Percentiles rank a stretch among this genome's conserved stretches.
These are phyloP conservation scores for Rosa rugosa DNA, from an alignment of 306 rosid species.

Conservation along the genomic window DNA sequence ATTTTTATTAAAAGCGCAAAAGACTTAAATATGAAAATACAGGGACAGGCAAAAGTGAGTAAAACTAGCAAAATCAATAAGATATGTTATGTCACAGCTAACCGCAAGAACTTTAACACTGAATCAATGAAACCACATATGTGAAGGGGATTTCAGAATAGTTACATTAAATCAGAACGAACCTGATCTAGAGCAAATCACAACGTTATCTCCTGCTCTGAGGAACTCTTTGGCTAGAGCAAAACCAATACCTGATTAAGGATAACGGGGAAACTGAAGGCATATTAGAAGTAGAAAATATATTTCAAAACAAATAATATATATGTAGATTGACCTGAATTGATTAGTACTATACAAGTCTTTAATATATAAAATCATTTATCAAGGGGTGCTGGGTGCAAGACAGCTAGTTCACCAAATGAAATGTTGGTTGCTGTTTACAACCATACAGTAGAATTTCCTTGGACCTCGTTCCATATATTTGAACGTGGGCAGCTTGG, in stretches of 20 bases:
- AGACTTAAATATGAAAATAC: background rate
- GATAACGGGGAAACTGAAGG: background rate
- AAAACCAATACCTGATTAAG: constrained; percentile 76
- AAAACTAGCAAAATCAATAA: background rate
- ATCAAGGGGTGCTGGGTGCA: too few species aligned
- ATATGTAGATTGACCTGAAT: too few species aligned
- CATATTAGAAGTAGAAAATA: background rate
- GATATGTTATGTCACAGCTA: background rate
- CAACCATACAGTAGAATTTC: too few species aligned
- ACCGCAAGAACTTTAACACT: background rate
- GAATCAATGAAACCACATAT: constrained; percentile 17
- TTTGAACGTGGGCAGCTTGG: too few species aligned
- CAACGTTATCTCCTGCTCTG: constrained; percentile 77
- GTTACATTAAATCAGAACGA: constrained; percentile 4
- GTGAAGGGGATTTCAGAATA: constrained; percentile 13
- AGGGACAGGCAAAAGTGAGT: background rate
- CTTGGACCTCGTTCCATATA: too few species aligned
- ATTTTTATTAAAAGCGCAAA: too few species aligned
- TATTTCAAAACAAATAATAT: too few species aligned
- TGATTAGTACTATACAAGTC: too few species aligned
- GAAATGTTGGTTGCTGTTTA: too few species aligned
- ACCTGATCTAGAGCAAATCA: constrained; percentile 88
- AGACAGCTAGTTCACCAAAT: too few species aligned
- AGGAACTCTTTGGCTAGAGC: constrained; percentile 83
- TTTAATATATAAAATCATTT: too few species aligned